Conservation (phyloP, 345 rosid genomes). For the Luvunga scandens region DNA sequence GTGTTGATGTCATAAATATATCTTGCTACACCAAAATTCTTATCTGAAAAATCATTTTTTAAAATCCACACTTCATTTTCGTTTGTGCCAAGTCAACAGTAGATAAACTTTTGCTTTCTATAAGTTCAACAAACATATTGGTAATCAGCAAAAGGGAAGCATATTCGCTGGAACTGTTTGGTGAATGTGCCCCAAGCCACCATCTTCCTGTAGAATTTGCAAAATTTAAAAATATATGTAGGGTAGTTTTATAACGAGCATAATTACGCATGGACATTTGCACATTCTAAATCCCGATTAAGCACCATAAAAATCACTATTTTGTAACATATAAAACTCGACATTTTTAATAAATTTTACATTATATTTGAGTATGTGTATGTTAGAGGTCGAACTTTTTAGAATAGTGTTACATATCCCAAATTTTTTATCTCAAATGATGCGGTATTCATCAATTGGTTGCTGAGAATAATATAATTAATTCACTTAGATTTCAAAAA, state of each 20-base stretch:
- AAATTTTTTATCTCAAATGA: too few species aligned
- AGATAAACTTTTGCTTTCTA: conserved; percentile 19
- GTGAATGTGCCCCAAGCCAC: not conserved
- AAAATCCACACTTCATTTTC: not conserved
- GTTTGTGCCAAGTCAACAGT: conserved; percentile 2
- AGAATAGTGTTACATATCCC: fast-evolving
- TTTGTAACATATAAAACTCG: too few species aligned
- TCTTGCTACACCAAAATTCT: not conserved
- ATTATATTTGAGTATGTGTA: too few species aligned
- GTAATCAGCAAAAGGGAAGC: not conserved
- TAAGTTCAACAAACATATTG: not conserved
- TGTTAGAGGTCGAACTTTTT: too few species aligned
- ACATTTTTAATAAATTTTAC: too few species aligned
- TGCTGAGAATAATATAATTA: too few species aligned
- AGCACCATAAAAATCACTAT: too few species aligned
- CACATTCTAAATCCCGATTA: too few species aligned
- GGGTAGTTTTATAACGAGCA: too few species aligned
- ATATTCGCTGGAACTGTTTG: not conserved
- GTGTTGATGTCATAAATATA: not conserved
- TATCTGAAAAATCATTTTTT: not conserved
- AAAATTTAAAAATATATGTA: not conserved
- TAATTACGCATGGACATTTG: not conserved
- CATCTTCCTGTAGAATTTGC: not conserved
- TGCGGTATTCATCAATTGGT: too few species aligned
- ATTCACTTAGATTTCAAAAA: too few species aligned